A percentile compares a stretch with the other conserved stretches of the same genome.
These are phyloP conservation scores for Hylodesmum podocarpum DNA, from an alignment of 306 rosid genomes.

Conservation along the genomic window DNA sequence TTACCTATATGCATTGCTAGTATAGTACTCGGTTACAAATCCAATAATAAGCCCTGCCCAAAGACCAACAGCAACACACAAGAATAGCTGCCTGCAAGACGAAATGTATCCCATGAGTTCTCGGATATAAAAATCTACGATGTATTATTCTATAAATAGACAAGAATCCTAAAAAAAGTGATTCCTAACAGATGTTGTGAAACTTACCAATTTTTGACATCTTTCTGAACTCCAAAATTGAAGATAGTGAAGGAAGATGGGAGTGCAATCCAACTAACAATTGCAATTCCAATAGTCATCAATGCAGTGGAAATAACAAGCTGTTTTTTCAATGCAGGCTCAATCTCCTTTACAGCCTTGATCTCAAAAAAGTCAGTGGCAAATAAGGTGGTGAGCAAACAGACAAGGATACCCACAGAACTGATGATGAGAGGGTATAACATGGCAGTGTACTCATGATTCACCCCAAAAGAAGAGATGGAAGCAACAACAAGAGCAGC, in stretches of 20 bases:
- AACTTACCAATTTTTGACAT: slow-evolving; percentile 72
- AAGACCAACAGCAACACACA: slow-evolving; percentile 90
- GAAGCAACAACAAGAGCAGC: slow-evolving; percentile 99
- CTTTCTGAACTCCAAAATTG: slow-evolving; percentile 83
- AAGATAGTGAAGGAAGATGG: slow-evolving; percentile 87
- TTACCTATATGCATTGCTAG: slow-evolving; percentile 96
- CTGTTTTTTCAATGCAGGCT: slow-evolving; percentile 87
- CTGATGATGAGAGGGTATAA: slow-evolving; percentile 83
- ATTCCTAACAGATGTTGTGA: neutral
- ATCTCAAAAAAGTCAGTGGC: slow-evolving; percentile 97
- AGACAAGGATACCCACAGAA: slow-evolving; percentile 82
- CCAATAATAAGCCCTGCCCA: slow-evolving; percentile 99
- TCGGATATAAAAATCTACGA: neutral
- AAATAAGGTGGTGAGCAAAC: slow-evolving; percentile 86
- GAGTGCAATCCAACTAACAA: slow-evolving; percentile 76
- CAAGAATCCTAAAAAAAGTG: neutral
- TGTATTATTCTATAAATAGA: neutral
- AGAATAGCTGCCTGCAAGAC: slow-evolving; percentile 79
- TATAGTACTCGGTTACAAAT: slow-evolving; percentile 86
- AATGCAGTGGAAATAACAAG: slow-evolving; percentile 80
- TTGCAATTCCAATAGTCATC: slow-evolving; percentile 79
- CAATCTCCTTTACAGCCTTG: slow-evolving; percentile 90
- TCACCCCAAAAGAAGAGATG: slow-evolving; percentile 89
- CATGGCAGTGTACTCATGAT: slow-evolving; percentile 88
- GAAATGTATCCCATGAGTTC: slow-evolving; percentile 19